phyloP scores from a whole-genome alignment of 805 yeast genomes.

The Cyberlindnera americana region DNA sequence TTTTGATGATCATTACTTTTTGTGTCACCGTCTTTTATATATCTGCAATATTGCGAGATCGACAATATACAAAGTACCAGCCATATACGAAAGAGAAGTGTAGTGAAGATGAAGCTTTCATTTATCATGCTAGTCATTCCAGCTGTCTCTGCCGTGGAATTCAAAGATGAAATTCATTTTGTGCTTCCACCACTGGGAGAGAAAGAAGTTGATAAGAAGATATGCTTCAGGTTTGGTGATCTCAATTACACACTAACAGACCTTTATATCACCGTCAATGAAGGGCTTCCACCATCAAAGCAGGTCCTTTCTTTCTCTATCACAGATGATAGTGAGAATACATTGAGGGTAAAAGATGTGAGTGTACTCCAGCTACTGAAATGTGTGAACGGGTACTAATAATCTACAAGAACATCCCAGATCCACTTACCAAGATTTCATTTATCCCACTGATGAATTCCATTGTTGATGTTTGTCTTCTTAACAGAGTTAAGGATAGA shows the following conservation, averaged over 20 bases:
- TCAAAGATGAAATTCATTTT: too few species aligned
- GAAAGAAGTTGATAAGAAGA: neutral
- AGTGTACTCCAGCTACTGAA: too few species aligned
- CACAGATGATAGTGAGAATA: conserved; percentile 12
- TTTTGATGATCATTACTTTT: too few species aligned
- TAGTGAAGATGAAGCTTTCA: too few species aligned
- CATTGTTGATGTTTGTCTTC: conserved; percentile 27
- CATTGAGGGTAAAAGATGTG: conserved; percentile 12
- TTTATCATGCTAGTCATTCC: too few species aligned
- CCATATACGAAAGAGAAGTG: too few species aligned
- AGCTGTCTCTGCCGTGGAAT: too few species aligned
- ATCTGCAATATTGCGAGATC: too few species aligned
- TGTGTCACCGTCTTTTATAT: too few species aligned
- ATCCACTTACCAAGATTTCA: conserved; percentile 8
- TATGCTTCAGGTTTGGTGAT: conserved; percentile 7
- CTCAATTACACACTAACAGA: conserved; percentile 10
- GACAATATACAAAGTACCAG: too few species aligned
- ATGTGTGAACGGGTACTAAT: too few species aligned
- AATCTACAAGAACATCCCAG: conserved; percentile 14
- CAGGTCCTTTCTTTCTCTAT: conserved; percentile 13
- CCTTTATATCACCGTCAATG: conserved; percentile 16
- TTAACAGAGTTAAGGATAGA: conserved; percentile 30
- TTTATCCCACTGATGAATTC: conserved; percentile 13
- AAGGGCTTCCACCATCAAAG: neutral
- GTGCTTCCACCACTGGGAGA: conserved; percentile 1